Base-by-base conservation (phyloP, 176 grass and related monocot species). In the Pharus latifolius region DNA sequence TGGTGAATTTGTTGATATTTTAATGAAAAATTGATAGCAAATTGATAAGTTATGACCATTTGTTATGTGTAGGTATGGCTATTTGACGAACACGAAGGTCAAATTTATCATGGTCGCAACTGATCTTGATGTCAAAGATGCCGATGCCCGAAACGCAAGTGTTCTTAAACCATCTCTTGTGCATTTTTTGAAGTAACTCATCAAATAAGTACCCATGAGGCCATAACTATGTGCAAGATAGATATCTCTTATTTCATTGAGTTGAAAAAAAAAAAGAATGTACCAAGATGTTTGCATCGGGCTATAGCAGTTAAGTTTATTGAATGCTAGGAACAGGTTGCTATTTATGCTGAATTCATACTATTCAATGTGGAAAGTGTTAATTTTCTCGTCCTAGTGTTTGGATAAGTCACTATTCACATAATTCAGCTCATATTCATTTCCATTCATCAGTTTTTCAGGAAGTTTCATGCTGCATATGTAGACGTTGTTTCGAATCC, bases 61-160 rank as follows among this genome's bases (percentile, higher is more conserved):
- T 33, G 28, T 69, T 52, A 15, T 85, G 34, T 87, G 43, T 62
- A 99, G 90, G 43, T 99, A 91, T 66, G 96, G 96, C 25, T 94
- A 99, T 85, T 86, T 99, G 69, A 95, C 96, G 58, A 99, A 95
- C 67, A 99, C 87, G 6, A 99, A 99, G 82, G 96, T 91, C 76
- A 99, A 99, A 58, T 86, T 99, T 76, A 84, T 99, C 41, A 95
- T 95, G 87, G 96, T 99, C 57, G 91, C 90, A 14, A 95, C 82
- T 76, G 96, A 95, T 59, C 82, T 99, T 73, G 90, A 95, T 77
- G 96, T 88, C 53, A 99, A 95, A 81, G 96, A 99, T 87, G 90
- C 96, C 23, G 96, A 99, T 86, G 87, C 92, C 65, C 34, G 90
- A 82, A 99, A 82, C 82, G 96, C 95, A 99, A 86, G 96, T 69